phyloP scores from a whole-genome alignment of 1,284 basidiomycete species.

The Paramarasmius palmivorus region DNA sequence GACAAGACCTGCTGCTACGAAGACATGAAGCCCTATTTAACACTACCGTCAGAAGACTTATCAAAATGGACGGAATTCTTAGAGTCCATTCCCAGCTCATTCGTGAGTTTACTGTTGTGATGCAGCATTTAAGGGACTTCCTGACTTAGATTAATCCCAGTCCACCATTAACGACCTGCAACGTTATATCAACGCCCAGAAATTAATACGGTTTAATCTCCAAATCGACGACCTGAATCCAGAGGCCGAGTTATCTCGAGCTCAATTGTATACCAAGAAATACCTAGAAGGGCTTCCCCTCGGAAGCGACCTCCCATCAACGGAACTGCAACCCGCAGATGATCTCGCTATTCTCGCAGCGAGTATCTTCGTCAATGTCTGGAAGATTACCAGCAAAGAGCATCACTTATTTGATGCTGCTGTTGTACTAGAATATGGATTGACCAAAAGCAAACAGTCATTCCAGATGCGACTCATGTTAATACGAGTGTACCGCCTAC shows the following conservation, averaged over 20 bases:
- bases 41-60: constrained; percentile 46
- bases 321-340: constrained; percentile 87
- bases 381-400: constrained; percentile 55
- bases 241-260: constrained; percentile 56
- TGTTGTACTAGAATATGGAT: constrained; percentile 69
- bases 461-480: constrained; percentile 77
- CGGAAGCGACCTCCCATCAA: constrained; percentile 64
- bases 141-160: constrained; percentile 31
- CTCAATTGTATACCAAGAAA: constrained; percentile 50
- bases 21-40: constrained; percentile 71
- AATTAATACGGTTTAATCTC: constrained; percentile 66
- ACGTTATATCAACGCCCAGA: constrained; percentile 69
- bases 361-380: constrained; percentile 67
- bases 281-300: constrained; percentile 69
- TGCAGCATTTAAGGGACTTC: not conserved
- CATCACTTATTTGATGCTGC: constrained; percentile 63
- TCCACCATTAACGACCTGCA: constrained; percentile 49
- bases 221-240: constrained; percentile 45
- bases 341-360: constrained; percentile 79
- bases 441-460: constrained; percentile 72
- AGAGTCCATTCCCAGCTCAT: constrained; percentile 42
- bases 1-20: constrained; percentile 86
- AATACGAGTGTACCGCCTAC: constrained; percentile 75
- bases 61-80: constrained; percentile 59
- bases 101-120: constrained; percentile 41